These are phyloP conservation scores for Starmerella bombi DNA, from an alignment of 805 yeast genomes.

Conservation along the genomic window DNA sequence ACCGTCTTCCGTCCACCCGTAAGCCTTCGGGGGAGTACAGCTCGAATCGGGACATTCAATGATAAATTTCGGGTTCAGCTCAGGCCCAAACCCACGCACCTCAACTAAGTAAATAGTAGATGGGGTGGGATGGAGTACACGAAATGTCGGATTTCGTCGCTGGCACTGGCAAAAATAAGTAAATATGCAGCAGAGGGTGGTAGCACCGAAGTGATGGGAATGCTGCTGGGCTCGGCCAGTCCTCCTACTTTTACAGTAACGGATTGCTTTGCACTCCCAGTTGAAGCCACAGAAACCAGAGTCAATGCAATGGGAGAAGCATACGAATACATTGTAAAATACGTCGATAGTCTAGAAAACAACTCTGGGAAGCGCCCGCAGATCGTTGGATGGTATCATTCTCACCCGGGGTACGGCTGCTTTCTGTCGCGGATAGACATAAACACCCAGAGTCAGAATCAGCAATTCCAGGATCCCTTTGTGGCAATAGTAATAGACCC, in stretches of 20 bases:
- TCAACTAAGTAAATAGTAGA: no score
- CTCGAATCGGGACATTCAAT: constrained; percentile 33
- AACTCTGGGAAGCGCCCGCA: constrained; percentile 43
- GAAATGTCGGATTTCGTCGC: constrained; percentile 61
- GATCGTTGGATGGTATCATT: constrained; percentile 94
- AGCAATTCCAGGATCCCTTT: constrained; percentile 84
- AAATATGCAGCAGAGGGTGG: constrained; percentile 81
- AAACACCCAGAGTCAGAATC: constrained; percentile 89
- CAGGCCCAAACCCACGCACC: no score
- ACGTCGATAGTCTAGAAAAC: constrained; percentile 42
- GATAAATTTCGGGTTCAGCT: neutral
- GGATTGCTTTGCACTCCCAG: constrained; percentile 81
- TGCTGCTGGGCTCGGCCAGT: constrained; percentile 63
- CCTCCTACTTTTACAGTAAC: constrained; percentile 45
- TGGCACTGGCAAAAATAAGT: constrained; percentile 75
- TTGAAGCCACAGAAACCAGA: constrained; percentile 89
- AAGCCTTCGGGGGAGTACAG: constrained; percentile 92
- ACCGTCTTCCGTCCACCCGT: constrained; percentile 80
- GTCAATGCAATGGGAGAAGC: constrained; percentile 92
- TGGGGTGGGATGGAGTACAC: no score
- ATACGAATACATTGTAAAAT: constrained; percentile 87
- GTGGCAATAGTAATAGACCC: constrained; percentile 98
- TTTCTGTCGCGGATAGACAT: constrained; percentile 93
- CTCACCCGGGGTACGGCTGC: constrained; percentile 95
- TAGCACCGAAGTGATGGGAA: constrained; percentile 85